Evolutionary conservation across 2,329 filamentous ascomycete species (phyloP).

Genomic region (Phaeosphaeriaceae sp.): DNA sequence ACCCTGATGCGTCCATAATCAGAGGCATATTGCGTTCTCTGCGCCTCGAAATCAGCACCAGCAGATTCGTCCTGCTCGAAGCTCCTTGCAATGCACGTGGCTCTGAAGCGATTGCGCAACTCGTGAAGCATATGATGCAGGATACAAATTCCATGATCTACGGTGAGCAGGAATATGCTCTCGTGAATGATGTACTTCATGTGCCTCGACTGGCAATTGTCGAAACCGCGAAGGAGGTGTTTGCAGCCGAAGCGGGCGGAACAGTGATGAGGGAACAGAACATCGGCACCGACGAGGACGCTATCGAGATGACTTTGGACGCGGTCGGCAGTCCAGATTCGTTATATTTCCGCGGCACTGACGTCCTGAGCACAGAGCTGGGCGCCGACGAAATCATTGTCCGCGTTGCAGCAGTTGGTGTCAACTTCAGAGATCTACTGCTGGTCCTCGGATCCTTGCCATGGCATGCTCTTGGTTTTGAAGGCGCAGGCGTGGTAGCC

Average conservation of each 20-base stretch:
- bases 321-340: not conserved
- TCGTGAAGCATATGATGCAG: not conserved
- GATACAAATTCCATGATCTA: not conserved
- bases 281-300: not conserved
- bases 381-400: not conserved
- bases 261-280: not conserved
- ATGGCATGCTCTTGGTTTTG: not conserved
- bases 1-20: not conserved
- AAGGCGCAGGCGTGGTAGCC: not conserved
- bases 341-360: not conserved
- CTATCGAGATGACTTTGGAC: not conserved
- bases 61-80: not conserved
- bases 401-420: not conserved
- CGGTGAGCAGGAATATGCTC: not conserved
- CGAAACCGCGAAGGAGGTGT: not conserved
- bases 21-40: not conserved
- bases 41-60: not conserved
- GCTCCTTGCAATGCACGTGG: not conserved
- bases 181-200: not conserved
- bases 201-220: not conserved
- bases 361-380: not conserved
- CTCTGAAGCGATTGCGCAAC: not conserved
- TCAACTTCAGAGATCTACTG: not conserved
- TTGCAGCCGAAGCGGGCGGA: not conserved
- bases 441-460: not conserved